phyloP scores from a whole-genome alignment of 495 filamentous ascomycete genomes.

The Monascus purpureus region DNA sequence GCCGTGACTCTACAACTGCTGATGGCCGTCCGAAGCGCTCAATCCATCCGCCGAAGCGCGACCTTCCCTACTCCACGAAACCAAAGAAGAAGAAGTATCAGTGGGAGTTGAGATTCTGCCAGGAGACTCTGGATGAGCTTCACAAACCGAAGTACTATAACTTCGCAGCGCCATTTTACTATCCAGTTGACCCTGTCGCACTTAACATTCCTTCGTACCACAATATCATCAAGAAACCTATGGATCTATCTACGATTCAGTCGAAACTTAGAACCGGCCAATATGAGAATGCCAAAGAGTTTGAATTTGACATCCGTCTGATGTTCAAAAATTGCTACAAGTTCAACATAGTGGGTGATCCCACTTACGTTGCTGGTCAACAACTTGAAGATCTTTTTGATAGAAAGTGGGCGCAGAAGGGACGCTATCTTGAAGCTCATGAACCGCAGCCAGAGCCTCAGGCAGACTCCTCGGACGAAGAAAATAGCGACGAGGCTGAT shows the following conservation, averaged over 20 bases:
- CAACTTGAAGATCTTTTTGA: constrained; percentile 60
- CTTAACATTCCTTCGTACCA: constrained; percentile 90
- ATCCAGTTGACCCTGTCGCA: constrained; percentile 84
- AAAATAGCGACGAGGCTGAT: constrained; percentile 55
- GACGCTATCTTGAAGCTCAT: constrained; percentile 62
- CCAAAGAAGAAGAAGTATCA: constrained; percentile 87
- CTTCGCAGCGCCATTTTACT: constrained; percentile 56
- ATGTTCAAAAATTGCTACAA: constrained; percentile 84
- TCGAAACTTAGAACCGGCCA: constrained; percentile 65
- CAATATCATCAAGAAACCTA: constrained; percentile 86
- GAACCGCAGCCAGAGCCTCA: constrained; percentile 43
- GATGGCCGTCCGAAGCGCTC: constrained; percentile 82
- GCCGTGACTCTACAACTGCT: constrained; percentile 65
- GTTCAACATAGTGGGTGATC: constrained; percentile 75
- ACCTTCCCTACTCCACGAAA: constrained; percentile 71
- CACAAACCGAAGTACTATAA: constrained; percentile 54
- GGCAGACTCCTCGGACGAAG: constrained; percentile 42
- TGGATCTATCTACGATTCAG: constrained; percentile 74
- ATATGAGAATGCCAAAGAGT: constrained; percentile 72
- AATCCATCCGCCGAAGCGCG: constrained; percentile 83
- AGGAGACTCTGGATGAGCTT: constrained; percentile 65
- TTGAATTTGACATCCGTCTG: constrained; percentile 65
- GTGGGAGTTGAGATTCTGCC: constrained; percentile 80
- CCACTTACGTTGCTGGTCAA: constrained; percentile 55
- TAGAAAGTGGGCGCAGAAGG: constrained; percentile 55